Evolutionary conservation across 2,329 filamentous ascomycete genomes (phyloP).

Genomic region (Decorospora gaudefroyi): DNA sequence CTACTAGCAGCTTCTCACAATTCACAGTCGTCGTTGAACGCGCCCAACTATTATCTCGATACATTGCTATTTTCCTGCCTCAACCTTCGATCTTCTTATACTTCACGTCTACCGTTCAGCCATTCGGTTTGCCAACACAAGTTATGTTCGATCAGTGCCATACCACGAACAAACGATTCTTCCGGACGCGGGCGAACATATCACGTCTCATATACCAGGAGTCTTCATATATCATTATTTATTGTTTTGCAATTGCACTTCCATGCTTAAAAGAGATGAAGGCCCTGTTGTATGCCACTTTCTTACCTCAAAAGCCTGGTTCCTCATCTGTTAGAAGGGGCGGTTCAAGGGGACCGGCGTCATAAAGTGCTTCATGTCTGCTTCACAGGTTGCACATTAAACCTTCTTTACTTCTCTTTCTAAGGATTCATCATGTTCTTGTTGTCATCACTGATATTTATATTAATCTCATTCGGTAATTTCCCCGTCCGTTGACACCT

Average conservation of each 20-base stretch:
- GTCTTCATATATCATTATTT: background rate
- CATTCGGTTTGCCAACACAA: background rate
- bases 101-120: background rate
- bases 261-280: background rate
- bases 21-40: slow-evolving; percentile 20
- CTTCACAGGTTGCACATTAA: slow-evolving; percentile 1
- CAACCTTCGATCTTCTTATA: no score
- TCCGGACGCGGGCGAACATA: background rate
- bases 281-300: background rate
- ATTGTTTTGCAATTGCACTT: background rate
- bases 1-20: slow-evolving; percentile 6
- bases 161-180: background rate
- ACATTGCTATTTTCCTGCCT: background rate
- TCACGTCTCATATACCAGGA: background rate
- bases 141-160: background rate
- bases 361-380: background rate
- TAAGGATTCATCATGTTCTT: background rate
- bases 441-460: slow-evolving; percentile 10
- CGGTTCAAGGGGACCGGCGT: background rate
- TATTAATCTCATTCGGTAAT: slow-evolving; percentile 16
- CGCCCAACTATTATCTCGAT: background rate
- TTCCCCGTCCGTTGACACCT: background rate
- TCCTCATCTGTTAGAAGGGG: background rate
- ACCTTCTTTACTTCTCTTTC: slow-evolving; percentile 5
- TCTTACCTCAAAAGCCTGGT: background rate